Evolutionary conservation across 2,329 filamentous ascomycete genomes (phyloP), one percentile per base, ranked within the genome.

Genomic region (Pseudogymnoascus sp.): DNA sequence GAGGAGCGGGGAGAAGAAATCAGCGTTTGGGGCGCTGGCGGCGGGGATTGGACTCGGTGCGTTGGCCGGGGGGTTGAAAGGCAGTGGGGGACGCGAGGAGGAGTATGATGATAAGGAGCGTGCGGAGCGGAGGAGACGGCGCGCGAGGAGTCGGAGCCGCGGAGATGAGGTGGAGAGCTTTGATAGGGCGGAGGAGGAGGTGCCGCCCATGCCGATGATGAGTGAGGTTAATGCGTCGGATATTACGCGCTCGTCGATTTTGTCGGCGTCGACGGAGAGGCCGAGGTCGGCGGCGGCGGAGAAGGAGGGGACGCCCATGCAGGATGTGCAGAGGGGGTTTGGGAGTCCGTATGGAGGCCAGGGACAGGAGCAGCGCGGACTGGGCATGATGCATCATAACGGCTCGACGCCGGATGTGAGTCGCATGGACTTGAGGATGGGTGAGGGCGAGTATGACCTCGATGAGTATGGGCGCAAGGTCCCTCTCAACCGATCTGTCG

Each of bases 171-270:
- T 73, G 0, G 81, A 84, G 11, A 81, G 81, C 10, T 79, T 81
- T 40, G 29, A 59, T 2, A 1, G 33, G 1, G 53, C 29, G 14
- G 29, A 37, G 29, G 82, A 82, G 5, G 79, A 82, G 29, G 71
- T 68, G 1, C 88, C 92, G 6, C 90, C 90, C 5, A 91, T 97
- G 88, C 93, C 93, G 2, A 81, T 96, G 66, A 88, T 89, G 75
- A 96, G 93, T 75, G 90, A 91, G 63, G 84, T 96, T 64, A 89
- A 90, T 67, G 85, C 89, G 44, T 96, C 93, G 0, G 93, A 97
- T 61, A 76, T 97, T 63, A 97, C 93, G 0, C 83, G 93, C 69
- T 89, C 89, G 14, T 97, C 93, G 0, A 90, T 97, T 62, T 77
- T 95, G 16, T 95, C 93, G 4, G 89, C 90, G 31, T 86, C 89